phyloP scores from a whole-genome alignment of 2,329 filamentous ascomycete species.

The Aciculosporium take region DNA sequence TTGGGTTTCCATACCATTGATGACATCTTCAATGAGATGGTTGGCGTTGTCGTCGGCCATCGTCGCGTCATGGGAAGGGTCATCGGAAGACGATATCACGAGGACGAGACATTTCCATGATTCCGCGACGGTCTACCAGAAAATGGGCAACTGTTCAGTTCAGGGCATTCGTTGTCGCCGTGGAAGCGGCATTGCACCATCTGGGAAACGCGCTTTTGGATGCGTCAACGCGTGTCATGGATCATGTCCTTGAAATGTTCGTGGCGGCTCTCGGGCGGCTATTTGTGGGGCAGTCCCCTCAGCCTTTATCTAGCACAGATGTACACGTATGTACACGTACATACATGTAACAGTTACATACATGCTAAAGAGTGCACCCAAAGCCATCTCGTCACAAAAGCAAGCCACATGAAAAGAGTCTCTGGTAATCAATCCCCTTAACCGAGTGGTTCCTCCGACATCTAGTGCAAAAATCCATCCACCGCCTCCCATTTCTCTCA shows the following conservation, averaged over 20 bases:
- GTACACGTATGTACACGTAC: too few relatives aligned
- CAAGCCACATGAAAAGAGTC: background rate
- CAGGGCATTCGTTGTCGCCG: too few relatives aligned
- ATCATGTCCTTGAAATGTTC: background rate
- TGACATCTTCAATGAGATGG: slow-evolving; percentile 22
- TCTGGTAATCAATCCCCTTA: background rate
- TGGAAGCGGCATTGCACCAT: background rate
- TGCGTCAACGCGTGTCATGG: background rate
- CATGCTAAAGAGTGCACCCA: too few relatives aligned
- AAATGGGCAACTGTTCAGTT: too few relatives aligned
- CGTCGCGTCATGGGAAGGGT: slow-evolving; percentile 3
- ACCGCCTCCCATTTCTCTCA: background rate
- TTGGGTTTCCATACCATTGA: slow-evolving; percentile 14
- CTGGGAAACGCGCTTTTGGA: background rate
- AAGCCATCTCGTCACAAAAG: too few relatives aligned
- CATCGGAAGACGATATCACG: background rate
- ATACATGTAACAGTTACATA: too few relatives aligned
- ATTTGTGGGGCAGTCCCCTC: background rate
- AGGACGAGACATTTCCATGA: slow-evolving; percentile 1
- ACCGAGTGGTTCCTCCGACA: background rate
- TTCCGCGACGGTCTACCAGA: background rate
- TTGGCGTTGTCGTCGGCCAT: slow-evolving; percentile 19
- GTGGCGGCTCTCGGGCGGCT: background rate
- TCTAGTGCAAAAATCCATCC: background rate
- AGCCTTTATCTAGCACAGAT: too few relatives aligned